phyloP scores from a whole-genome alignment of 2,329 filamentous ascomycete genomes.

The Fusarium vanettenii region DNA sequence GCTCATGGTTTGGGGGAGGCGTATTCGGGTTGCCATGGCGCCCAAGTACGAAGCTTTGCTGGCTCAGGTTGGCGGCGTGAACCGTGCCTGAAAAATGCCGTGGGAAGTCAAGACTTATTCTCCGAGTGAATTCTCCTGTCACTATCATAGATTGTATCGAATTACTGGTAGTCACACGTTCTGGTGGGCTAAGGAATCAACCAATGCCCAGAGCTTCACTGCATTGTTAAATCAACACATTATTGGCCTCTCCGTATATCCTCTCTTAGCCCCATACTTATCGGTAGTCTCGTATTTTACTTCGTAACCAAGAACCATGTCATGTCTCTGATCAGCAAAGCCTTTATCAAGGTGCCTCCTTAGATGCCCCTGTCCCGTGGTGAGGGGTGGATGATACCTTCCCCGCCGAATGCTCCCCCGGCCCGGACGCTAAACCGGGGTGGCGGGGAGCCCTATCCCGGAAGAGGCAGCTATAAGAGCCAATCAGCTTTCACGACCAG shows the following conservation, averaged over 20 bases:
- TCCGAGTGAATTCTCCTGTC: neutral
- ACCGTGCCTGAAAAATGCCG: neutral
- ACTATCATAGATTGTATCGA: neutral
- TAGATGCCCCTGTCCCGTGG: neutral
- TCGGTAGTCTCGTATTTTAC: no score
- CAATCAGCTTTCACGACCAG: neutral
- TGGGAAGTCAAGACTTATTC: neutral
- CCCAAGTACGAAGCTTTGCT: slow-evolving; percentile 11
- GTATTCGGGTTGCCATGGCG: slow-evolving; percentile 9
- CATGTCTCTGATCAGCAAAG: neutral
- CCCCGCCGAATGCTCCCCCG: neutral
- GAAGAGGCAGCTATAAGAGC: neutral
- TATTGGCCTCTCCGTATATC: neutral
- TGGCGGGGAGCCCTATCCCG: neutral
- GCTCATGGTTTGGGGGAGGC: slow-evolving; percentile 42
- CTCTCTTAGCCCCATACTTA: neutral
- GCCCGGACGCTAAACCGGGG: neutral
- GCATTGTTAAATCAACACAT: no score
- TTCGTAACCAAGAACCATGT: neutral
- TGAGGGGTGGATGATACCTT: neutral
- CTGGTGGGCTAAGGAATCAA: neutral
- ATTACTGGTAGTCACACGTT: neutral
- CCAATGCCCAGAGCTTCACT: neutral
- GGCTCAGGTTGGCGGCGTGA: neutral
- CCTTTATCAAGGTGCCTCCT: neutral